Conservation (phyloP, 2,329 filamentous ascomycete species). For the Clonostachys rosea region DNA sequence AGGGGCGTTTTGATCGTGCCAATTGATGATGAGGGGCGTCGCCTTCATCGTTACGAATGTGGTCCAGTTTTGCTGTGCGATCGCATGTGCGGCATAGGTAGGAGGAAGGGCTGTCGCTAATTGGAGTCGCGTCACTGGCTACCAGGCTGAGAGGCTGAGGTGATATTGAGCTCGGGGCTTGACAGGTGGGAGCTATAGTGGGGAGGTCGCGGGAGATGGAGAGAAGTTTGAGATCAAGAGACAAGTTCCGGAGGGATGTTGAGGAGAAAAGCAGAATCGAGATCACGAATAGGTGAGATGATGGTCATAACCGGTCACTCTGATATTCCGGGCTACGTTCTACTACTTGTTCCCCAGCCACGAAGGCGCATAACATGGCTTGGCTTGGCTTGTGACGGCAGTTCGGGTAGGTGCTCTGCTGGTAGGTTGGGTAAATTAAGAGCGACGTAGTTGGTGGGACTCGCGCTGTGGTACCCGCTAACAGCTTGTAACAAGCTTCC, state of each 20-base stretch:
- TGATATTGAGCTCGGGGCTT: not conserved
- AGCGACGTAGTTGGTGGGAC: too few species aligned
- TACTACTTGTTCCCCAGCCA: too few species aligned
- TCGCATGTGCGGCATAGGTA: slow-evolving; percentile 1
- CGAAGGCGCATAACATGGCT: too few species aligned
- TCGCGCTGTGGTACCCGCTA: too few species aligned
- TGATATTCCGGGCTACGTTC: too few species aligned
- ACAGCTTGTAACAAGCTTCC: too few species aligned
- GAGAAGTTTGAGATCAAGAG: not conserved
- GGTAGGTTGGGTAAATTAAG: too few species aligned
- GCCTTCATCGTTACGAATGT: slow-evolving; percentile 72
- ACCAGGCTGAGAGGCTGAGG: not conserved
- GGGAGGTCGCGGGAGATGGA: too few species aligned
- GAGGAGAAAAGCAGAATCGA: not conserved
- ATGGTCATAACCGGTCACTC: too few species aligned
- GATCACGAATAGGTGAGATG: too few species aligned
- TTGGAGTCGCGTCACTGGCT: slow-evolving; percentile 17
- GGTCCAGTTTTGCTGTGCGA: slow-evolving; percentile 3
- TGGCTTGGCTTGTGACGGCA: too few species aligned
- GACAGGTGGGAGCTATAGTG: not conserved
- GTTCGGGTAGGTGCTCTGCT: too few species aligned
- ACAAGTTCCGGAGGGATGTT: not conserved
- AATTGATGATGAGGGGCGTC: slow-evolving; percentile 92
- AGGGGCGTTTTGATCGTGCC: slow-evolving; percentile 95
- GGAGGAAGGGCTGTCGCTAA: slow-evolving; percentile 11